Evolutionary conservation across 2,329 filamentous ascomycete species (phyloP), one percentile per base, ranked within the genome.

Genomic region (Domatiomyces globalis): DNA sequence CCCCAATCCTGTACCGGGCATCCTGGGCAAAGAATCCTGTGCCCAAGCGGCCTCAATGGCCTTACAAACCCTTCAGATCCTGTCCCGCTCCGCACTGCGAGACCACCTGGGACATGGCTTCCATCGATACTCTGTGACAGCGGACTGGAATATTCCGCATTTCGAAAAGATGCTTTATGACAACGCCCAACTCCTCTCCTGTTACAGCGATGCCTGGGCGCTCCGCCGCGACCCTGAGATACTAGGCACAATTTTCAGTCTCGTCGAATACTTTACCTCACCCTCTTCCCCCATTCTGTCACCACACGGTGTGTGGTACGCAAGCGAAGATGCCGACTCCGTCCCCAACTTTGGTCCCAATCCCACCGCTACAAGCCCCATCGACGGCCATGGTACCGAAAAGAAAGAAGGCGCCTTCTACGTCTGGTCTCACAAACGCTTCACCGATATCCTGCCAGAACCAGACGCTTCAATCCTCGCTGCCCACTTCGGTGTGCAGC

Each of bases 101-200:
- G 85, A 88, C 61, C 83, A 86, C 55, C 77, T 90, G 54, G 85
- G 85, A 44, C 78, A 85, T 63, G 85, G 86, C 5, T 87, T 88
- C 61, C 80, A 84, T 39, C 79, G 90, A 49, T 95, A 94, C 65
- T 94, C 87, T 12, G 84, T 94, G 6, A 96, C 90, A 0, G 73
- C 81, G 12, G 86, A 96, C 67, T 98, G 92, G 92, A 86, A 84
- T 56, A 72, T 96, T 46, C 92, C 92, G 9, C 89, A 95, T 65
- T 98, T 96, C 61, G 92, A 98, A 71, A 96, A 96, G 72, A 88
- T 96, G 77, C 78, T 95, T 8, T 88, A 87, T 50, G 92, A 96
- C 63, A 94, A 98, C 62, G 83, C 86, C 0, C 83, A 95, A 59
- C 75, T 96, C 1, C 71, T 98, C 2, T 78, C 83, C 20, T 75